Evolutionary conservation across 1,284 basidiomycete genomes (phyloP).

Genomic region (Ganoderma lucidum): DNA sequence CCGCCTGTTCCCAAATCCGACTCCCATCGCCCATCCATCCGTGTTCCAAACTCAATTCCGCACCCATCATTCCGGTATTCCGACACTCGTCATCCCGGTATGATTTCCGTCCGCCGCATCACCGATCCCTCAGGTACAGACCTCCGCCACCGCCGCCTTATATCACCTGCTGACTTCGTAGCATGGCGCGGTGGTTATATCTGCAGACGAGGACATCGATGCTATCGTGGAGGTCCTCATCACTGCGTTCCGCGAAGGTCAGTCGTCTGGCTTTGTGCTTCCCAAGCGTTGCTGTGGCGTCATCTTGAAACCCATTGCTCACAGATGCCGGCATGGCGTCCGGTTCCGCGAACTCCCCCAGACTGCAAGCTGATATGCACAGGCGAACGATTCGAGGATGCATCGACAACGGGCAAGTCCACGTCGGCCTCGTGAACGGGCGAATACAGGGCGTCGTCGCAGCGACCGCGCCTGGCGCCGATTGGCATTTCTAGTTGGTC

Average conservation of each 20-base stretch:
- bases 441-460: constrained; percentile 34
- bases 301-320: not conserved
- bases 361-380: constrained; percentile 30
- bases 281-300: not conserved
- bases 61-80: constrained; percentile 1
- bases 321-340: constrained; percentile 37
- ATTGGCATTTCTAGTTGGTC: constrained; percentile 39
- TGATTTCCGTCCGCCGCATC: constrained; percentile 29
- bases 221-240: constrained; percentile 32
- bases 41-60: not conserved
- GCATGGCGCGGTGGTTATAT: constrained; percentile 1
- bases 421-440: constrained; percentile 33
- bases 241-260: constrained; percentile 34
- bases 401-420: constrained; percentile 33
- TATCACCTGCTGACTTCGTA: constrained; percentile 5
- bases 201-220: constrained; percentile 34
- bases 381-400: constrained; percentile 33
- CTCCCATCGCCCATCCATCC: constrained; percentile 9
- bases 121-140: constrained; percentile 33
- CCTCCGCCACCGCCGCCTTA: constrained; percentile 4
- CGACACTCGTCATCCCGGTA: constrained; percentile 2
- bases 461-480: constrained; percentile 33
- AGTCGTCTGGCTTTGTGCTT: constrained; percentile 13
- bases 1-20: constrained; percentile 3
- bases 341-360: constrained; percentile 31